Conservation (phyloP, 164 flowering plant genomes). For the Amborella trichopoda region DNA sequence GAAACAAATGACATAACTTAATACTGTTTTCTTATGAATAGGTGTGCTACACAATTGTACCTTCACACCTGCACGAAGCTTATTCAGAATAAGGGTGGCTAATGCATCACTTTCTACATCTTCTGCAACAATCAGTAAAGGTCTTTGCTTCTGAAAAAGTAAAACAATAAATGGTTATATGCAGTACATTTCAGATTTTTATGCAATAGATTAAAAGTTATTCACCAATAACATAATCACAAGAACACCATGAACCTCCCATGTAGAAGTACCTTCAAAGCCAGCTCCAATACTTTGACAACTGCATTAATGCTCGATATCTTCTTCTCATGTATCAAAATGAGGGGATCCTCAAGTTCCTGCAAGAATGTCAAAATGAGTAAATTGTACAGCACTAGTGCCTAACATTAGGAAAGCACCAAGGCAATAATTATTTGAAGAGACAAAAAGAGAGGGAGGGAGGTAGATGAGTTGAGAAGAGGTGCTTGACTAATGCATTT, state of each 20-base stretch:
- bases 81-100: slow-evolving; percentile 80
- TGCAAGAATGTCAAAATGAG: slow-evolving; percentile 11
- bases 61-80: slow-evolving; percentile 95
- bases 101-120: slow-evolving; percentile 94
- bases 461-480: too few species aligned
- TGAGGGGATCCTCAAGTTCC: slow-evolving; percentile 92
- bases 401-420: too few species aligned
- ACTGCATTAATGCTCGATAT: slow-evolving; percentile 63
- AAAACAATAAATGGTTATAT: neutral
- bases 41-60: too few species aligned
- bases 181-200: neutral
- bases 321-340: slow-evolving; percentile 84
- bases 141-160: slow-evolving; percentile 60
- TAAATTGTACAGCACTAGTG: too few species aligned
- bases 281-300: slow-evolving; percentile 78
- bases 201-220: too few species aligned
- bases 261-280: slow-evolving; percentile 75
- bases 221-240: slow-evolving; percentile 15
- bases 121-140: slow-evolving; percentile 81
- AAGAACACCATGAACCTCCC: too few species aligned
- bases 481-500: too few species aligned
- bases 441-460: too few species aligned
- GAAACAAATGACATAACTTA: too few species aligned
- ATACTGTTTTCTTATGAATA: neutral
- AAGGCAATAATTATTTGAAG: too few species aligned